Evolutionary conservation across 306 rosid genomes (phyloP).

Genomic region (Cucurbita argyrosperma): DNA sequence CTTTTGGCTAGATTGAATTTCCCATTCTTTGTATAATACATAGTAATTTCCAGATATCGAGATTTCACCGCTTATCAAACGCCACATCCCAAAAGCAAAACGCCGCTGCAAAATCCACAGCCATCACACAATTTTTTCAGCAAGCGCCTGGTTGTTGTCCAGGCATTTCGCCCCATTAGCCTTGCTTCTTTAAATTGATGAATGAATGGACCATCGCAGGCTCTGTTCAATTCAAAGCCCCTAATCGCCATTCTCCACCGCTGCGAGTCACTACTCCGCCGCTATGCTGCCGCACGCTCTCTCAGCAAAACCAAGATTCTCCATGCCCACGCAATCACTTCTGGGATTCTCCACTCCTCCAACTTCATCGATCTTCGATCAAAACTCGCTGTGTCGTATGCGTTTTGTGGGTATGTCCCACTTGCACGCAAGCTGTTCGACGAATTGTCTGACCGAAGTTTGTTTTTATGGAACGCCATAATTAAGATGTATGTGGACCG

Average conservation of each 20-base stretch:
- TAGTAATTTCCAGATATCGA: too few relatives aligned
- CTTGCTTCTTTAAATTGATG: conserved; percentile 11
- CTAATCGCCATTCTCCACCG: conserved; percentile 8
- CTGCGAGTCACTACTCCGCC: conserved; percentile 23
- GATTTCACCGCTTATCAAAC: neutral
- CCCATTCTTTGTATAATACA: too few relatives aligned
- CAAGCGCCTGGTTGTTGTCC: neutral
- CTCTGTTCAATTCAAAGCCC: conserved; percentile 15
- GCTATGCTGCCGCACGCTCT: conserved; percentile 31
- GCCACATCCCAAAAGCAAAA: neutral
- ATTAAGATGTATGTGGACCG: conserved; percentile 37
- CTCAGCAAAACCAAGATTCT: conserved; percentile 36
- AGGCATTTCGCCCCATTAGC: neutral
- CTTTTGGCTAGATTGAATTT: too few relatives aligned
- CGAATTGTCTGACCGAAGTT: conserved; percentile 26
- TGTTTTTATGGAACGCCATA: conserved; percentile 37
- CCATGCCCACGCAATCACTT: conserved; percentile 41
- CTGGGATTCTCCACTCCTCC: conserved; percentile 24
- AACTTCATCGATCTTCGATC: conserved; percentile 20
- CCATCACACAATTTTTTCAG: neutral
- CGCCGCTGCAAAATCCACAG: neutral
- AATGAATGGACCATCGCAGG: conserved; percentile 21
- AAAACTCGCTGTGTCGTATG: conserved; percentile 35
- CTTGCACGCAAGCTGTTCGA: conserved; percentile 54
- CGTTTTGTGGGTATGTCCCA: conserved; percentile 31